phyloP scores from a whole-genome alignment of 2,329 filamentous ascomycete genomes.

The Hypoxylon sp. region DNA sequence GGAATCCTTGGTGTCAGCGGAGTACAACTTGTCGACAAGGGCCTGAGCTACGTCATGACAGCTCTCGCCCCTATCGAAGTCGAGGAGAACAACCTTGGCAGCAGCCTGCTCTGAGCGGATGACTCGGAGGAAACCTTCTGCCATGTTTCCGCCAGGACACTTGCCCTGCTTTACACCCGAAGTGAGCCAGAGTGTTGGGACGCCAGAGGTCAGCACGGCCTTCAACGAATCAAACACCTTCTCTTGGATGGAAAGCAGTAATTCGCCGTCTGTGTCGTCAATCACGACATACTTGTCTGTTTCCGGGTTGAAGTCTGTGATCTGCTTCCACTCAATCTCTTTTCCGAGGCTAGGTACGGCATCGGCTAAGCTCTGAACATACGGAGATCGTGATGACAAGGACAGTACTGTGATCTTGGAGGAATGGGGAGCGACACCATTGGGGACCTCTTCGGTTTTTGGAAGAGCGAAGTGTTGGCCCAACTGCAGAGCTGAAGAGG shows the following conservation, averaged over 20 bases:
- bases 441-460: constrained; percentile 3
- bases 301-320: constrained; percentile 17
- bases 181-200: constrained; percentile 42
- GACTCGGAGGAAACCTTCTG: constrained; percentile 45
- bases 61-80: constrained; percentile 38
- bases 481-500: constrained; percentile 16
- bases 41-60: constrained; percentile 26
- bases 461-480: constrained; percentile 29
- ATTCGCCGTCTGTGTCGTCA: constrained; percentile 41
- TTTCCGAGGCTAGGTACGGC: neutral
- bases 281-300: constrained; percentile 35
- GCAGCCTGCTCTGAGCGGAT: constrained; percentile 46
- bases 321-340: constrained; percentile 15
- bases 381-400: neutral
- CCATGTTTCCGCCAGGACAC: constrained; percentile 33
- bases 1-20: constrained; percentile 32
- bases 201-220: constrained; percentile 32
- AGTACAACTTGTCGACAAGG: constrained; percentile 29
- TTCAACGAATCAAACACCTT: constrained; percentile 37
- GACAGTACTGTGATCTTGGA: constrained; percentile 6
- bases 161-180: constrained; percentile 42
- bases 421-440: constrained; percentile 5
- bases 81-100: constrained; percentile 37
- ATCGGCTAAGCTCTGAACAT: constrained; percentile 2
- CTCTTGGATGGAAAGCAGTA: constrained; percentile 31